Percentiles rank a stretch among this genome's conserved stretches.
Conservation (phyloP, 192 early-diverging fungal species). For the Coemansia sp. region DNA sequence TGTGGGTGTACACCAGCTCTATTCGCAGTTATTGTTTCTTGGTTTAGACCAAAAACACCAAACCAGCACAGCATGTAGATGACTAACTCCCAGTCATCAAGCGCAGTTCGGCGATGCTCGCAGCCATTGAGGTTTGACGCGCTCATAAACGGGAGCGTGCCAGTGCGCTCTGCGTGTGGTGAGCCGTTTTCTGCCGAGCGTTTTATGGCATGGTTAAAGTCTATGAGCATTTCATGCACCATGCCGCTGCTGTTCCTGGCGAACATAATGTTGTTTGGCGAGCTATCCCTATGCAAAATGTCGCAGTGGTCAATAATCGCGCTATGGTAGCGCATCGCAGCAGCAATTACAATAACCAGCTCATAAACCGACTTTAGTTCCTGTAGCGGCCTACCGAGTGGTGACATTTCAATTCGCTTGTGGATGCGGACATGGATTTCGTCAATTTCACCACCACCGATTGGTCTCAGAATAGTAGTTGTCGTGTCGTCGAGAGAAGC, state of each 20-base stretch:
- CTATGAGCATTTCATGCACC: slow-evolving; percentile 23
- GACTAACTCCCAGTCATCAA: slow-evolving; percentile 19
- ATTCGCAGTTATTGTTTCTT: background rate
- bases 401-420: slow-evolving; percentile 5
- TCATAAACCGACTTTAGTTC: slow-evolving; percentile 5
- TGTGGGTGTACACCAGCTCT: background rate
- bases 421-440: slow-evolving; percentile 4
- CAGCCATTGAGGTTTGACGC: background rate
- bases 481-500: background rate
- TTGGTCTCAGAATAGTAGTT: background rate
- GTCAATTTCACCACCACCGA: background rate
- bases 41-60: slow-evolving; percentile 12
- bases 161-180: slow-evolving; percentile 8
- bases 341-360: slow-evolving; percentile 16
- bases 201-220: slow-evolving; percentile 18
- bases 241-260: background rate
- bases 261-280: slow-evolving; percentile 24
- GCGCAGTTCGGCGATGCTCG: background rate
- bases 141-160: slow-evolving; percentile 26
- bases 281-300: slow-evolving; percentile 30
- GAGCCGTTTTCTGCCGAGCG: background rate
- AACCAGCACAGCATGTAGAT: slow-evolving; percentile 18
- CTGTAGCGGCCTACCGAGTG: background rate
- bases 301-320: slow-evolving; percentile 4
- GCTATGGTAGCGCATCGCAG: slow-evolving; percentile 16